Base-by-base conservation (phyloP, 441 rosid species). In the Pelargonium australe region DNA sequence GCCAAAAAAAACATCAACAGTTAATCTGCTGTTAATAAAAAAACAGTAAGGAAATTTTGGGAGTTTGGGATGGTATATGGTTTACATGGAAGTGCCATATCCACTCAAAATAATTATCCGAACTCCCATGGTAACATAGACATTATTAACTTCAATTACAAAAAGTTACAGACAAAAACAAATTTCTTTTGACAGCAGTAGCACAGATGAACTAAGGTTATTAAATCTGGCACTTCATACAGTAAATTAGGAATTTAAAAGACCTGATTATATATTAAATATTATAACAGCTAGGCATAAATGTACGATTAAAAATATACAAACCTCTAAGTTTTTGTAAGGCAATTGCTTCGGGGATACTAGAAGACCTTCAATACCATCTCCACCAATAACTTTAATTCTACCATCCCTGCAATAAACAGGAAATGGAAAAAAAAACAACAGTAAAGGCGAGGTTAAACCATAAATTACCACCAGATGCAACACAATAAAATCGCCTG, bases 341-440 rank as follows among this genome's bases (percentile, higher is more conserved):
- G 89, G 86, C 67, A 76, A 63, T 68, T 80, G 85, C 78, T 80
- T 85, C 14, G 87, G 84, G 65, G 89, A 85, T 72, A 82, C 77
- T 75, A 88, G 80, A 78, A 88, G 80, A 14, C 81, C 91, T 83
- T 88, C 91, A 0, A 88, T 78, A 68, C 80, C 78, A 68, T 85
- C 83, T 16, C 84, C 86, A 55, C 91, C 94, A 68, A 86, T 78
- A 70, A 88, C 87, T 79, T 86, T 88, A 68, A 88, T 86, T 79
- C 87, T 81, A 47, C 89, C 94, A 72, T 88, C 91, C 70, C 91
- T 88, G 70, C 66, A 63, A 68, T 13, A 0, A 43, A 62, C 58
- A 17, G 63, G 13, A 71, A 74, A 68, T 23, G 57, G 60, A 64
- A 28, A 31, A 2, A n/a, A 49, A 45, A 14, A 5, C 7, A 8